These are phyloP conservation scores for Amborella trichopoda DNA, from an alignment of 164 flowering plant species.

Conservation along the genomic window DNA sequence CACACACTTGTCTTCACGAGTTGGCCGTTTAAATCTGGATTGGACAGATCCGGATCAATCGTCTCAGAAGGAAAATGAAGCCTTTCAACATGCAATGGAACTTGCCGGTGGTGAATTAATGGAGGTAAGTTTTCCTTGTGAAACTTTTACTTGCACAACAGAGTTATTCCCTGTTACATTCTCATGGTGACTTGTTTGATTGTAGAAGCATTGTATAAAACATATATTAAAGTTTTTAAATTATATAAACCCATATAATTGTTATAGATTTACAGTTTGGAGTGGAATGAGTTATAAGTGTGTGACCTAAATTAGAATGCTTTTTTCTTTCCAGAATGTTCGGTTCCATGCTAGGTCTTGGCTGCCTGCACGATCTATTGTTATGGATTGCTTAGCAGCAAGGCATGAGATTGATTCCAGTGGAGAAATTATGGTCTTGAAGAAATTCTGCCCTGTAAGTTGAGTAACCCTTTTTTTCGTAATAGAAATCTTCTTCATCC, in stretches of 20 bases:
- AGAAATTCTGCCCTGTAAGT: constrained; percentile 84
- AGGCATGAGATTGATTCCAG: constrained; percentile 61
- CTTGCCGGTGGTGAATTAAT: constrained; percentile 78
- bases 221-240: no score
- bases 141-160: no score
- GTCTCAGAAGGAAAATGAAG: constrained; percentile 72
- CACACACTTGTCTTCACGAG: constrained; percentile 75
- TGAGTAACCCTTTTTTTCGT: not conserved
- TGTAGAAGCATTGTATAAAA: no score
- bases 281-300: no score
- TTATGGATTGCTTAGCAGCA: constrained; percentile 49
- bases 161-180: no score
- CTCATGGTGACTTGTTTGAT: no score
- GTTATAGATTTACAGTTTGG: no score
- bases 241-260: no score
- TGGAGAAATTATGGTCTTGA: constrained; percentile 77
- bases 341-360: constrained; percentile 64
- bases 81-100: constrained; percentile 73
- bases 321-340: constrained; percentile 33
- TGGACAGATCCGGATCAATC: constrained; percentile 94
- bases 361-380: constrained; percentile 85
- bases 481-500: no score
- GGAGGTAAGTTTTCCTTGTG: constrained; percentile 35
- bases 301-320: no score
- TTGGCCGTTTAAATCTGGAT: constrained; percentile 71